A percentile compares a stretch with the other conserved stretches of the same genome.
phyloP scores from a whole-genome alignment of 2,329 filamentous ascomycete genomes.

The Epichloe bromicola region DNA sequence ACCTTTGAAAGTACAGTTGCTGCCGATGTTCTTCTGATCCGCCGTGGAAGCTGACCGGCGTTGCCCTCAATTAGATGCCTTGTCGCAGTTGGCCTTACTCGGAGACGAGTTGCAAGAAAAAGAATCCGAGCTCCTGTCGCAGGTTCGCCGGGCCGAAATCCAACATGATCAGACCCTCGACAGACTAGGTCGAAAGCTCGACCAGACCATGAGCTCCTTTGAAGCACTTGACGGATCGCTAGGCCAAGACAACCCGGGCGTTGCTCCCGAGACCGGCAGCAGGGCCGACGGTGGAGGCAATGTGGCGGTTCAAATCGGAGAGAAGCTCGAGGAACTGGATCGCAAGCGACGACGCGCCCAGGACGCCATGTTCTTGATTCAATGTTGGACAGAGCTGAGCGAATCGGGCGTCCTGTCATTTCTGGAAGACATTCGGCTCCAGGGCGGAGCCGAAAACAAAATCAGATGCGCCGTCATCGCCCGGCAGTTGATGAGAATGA shows the following conservation, averaged over 20 bases:
- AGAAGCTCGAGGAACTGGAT: constrained; percentile 86
- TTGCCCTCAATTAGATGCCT: constrained; percentile 32
- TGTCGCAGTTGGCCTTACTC: constrained; percentile 55
- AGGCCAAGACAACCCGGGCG: constrained; percentile 41
- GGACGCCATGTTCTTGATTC: constrained; percentile 88
- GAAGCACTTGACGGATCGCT: constrained; percentile 77
- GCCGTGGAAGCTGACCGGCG: not conserved
- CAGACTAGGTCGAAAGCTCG: constrained; percentile 75
- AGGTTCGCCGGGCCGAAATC: constrained; percentile 79
- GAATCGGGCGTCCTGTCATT: constrained; percentile 76
- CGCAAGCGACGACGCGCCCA: constrained; percentile 78
- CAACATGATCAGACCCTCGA: constrained; percentile 88
- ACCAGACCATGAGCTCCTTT: constrained; percentile 84
- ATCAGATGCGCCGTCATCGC: constrained; percentile 90
- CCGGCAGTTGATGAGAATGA: constrained; percentile 85
- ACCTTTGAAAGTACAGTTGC: constrained; percentile 63
- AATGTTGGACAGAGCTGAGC: constrained; percentile 93
- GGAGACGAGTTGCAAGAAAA: constrained; percentile 77
- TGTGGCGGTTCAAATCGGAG: constrained; percentile 87
- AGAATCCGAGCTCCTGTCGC: constrained; percentile 81
- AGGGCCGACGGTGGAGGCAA: constrained; percentile 56
- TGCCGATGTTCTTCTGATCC: not conserved
- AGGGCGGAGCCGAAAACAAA: constrained; percentile 80
- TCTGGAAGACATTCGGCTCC: constrained; percentile 77
- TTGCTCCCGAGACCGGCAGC: constrained; percentile 19